Evolutionary conservation across 2,329 filamentous ascomycete species (phyloP), one percentile per base, ranked within the genome.

Genomic region (Aspergillus ustus): DNA sequence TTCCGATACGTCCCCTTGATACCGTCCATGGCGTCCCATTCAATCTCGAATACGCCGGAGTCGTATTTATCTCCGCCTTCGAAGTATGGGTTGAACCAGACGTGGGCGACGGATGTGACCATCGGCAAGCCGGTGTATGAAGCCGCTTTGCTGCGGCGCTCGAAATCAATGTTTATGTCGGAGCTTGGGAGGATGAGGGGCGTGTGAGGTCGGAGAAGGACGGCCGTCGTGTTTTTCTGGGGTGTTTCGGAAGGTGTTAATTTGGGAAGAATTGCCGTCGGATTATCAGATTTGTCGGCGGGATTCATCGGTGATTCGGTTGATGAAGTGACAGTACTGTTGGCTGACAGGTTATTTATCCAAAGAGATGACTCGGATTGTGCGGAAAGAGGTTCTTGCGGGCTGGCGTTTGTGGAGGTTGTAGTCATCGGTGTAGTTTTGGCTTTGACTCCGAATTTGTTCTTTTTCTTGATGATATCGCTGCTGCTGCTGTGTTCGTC

Each of bases 51-150:
- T 7, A 90, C 82, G 9, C 89, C 94, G 9, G 85, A 91, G 48
- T 89, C 84, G 52, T 90, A 84, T 0, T 91, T 83, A 17, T 82
- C 79, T 25, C 91, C 91, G 49, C 93, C 93, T 78, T 98, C 95
- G 70, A 98, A 98, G 77, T 89, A 98, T 1, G 89, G 83, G 72
- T 99, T 99, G 82, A 97, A 97, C 95, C 95, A 99, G 17, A 97
- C 91, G 71, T 98, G 94, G 0, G 93, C 93, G 9, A 98, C 89
- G 0, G 93, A 89, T 0, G 94, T 97, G 3, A 97, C 92, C 88
- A 98, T 92, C 0, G 92, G 93, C 67, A 92, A 86, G 1, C 92
- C 90, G 7, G 84, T 84, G 70, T 91, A 91, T 1, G 91, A 88
- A 3, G 91, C 88, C 8, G 49, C 50, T 70, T 89, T 91, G 77